A percentile compares a stretch with the other conserved stretches of the same genome.
These are phyloP conservation scores for Globisporangium megalacanthum DNA, from an alignment of 352 stramenopile genomes.

Conservation along the genomic window DNA sequence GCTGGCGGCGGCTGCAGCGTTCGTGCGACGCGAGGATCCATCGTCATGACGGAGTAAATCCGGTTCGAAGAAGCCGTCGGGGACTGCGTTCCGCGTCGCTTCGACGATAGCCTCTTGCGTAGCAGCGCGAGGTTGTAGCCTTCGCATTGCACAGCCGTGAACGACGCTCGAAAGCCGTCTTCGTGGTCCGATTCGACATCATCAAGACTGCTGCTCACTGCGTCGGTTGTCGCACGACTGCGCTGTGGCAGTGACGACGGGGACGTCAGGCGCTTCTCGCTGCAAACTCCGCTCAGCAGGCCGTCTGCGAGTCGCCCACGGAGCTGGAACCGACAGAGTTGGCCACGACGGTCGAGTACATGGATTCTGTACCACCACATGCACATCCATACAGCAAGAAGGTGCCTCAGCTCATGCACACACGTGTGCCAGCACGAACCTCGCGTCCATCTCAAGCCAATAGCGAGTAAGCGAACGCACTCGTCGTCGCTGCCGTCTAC, in stretches of 20 bases:
- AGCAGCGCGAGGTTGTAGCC: constrained; percentile 11
- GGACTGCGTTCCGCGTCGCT: neutral
- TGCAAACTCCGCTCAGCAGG: constrained; percentile 25
- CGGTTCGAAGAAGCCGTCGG: neutral
- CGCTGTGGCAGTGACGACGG: neutral
- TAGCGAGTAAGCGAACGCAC: constrained; percentile 1
- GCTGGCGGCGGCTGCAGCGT: neutral
- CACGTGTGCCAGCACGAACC: neutral
- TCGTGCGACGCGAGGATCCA: constrained; percentile 35
- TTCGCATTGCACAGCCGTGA: constrained; percentile 6
- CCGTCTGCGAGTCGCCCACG: constrained; percentile 42
- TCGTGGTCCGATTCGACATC: constrained; percentile 45
- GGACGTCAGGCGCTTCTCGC: neutral
- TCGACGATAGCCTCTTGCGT: neutral
- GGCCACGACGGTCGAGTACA: constrained; percentile 61
- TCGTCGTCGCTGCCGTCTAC: constrained; percentile 19
- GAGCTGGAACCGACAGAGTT: constrained; percentile 59
- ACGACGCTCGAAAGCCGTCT: constrained; percentile 27
- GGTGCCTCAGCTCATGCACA: neutral
- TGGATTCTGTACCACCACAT: constrained; percentile 25
- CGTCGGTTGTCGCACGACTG: neutral
- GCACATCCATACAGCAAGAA: neutral
- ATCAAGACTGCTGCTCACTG: constrained; percentile 10
- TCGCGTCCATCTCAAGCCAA: neutral
- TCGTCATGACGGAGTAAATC: constrained; percentile 30